Conservation (phyloP, 805 yeast genomes). For the Saccharomyces paradoxus region DNA sequence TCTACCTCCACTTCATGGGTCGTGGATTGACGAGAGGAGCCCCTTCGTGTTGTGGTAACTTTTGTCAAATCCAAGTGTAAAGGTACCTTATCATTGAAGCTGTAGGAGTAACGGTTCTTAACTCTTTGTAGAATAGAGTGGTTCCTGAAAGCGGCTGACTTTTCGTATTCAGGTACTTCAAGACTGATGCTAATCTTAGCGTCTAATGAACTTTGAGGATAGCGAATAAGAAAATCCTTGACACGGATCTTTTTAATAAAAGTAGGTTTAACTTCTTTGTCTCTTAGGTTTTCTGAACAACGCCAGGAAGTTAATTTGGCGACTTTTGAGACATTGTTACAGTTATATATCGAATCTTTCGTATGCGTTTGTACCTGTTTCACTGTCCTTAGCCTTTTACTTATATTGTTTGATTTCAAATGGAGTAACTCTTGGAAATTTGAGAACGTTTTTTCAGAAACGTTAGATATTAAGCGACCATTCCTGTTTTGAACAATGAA, state of each 20-base stretch:
- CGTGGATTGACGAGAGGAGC: background rate
- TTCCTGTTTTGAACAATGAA: background rate
- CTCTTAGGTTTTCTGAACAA: background rate
- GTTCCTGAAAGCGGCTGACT: background rate
- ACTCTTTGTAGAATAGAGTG: background rate
- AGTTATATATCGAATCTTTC: constrained; percentile 55
- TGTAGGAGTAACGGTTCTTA: background rate
- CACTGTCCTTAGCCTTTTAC: background rate
- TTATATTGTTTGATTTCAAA: background rate
- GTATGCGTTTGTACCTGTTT: constrained; percentile 39
- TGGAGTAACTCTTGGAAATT: background rate
- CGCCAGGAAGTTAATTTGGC: background rate
- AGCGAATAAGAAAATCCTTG: background rate
- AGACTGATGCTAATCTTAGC: background rate
- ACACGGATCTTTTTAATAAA: background rate
- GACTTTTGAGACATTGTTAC: constrained; percentile 40
- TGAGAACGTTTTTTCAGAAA: background rate
- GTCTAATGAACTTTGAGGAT: background rate
- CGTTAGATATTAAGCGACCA: background rate
- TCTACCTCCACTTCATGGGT: background rate
- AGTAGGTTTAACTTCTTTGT: background rate
- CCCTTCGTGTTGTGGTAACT: background rate
- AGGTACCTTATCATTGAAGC: background rate
- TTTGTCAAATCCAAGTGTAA: background rate
- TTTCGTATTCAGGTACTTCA: background rate